phyloP scores from a whole-genome alignment of 805 yeast species.

The Candida easanensis region DNA sequence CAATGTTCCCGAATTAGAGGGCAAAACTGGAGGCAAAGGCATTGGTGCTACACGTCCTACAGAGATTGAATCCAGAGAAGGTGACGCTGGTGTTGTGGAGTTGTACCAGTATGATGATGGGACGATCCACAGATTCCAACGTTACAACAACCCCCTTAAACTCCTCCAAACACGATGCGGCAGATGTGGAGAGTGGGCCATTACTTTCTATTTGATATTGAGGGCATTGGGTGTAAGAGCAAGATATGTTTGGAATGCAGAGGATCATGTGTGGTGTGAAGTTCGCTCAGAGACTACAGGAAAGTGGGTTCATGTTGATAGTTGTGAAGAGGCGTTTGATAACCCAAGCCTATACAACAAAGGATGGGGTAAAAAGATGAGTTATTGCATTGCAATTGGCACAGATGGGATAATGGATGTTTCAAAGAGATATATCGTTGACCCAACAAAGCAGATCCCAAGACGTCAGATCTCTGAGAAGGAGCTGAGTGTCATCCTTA shows the following conservation, averaged over 20 bases:
- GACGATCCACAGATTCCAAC: constrained; percentile 55
- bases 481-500: constrained; percentile 35
- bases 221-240: constrained; percentile 62
- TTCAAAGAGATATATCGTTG: constrained; percentile 59
- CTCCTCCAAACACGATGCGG: constrained; percentile 65
- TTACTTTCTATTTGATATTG: constrained; percentile 69
- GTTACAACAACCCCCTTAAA: constrained; percentile 67
- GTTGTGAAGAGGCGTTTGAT: constrained; percentile 85
- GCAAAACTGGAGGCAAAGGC: constrained; percentile 33
- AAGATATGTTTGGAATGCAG: constrained; percentile 82
- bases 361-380: constrained; percentile 95
- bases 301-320: constrained; percentile 86
- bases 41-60: constrained; percentile 43
- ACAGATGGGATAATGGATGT: constrained; percentile 66
- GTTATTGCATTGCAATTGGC: constrained; percentile 74
- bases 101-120: constrained; percentile 62
- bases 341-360: constrained; percentile 71
- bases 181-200: constrained; percentile 96
- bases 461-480: constrained; percentile 44
- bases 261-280: constrained; percentile 97
- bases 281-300: constrained; percentile 58
- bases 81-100: constrained; percentile 64
- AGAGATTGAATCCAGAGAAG: constrained; percentile 40
- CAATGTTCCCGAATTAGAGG: constrained; percentile 69
- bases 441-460: constrained; percentile 40